These are phyloP conservation scores for Xylariales sp. DNA, from an alignment of 2,329 filamentous ascomycete species.

Conservation along the genomic window DNA sequence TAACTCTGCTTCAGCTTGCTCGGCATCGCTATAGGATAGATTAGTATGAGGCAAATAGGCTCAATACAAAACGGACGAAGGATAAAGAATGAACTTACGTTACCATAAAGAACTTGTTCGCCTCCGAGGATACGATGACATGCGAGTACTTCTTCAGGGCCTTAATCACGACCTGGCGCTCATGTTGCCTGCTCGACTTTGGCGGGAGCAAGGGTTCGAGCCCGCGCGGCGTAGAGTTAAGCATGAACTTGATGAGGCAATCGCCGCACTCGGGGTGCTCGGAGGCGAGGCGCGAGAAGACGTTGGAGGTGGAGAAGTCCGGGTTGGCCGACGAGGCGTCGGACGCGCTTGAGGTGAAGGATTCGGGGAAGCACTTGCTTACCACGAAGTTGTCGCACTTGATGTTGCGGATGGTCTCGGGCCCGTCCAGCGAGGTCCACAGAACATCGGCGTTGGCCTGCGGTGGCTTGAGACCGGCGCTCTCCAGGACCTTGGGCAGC, in stretches of 20 bases:
- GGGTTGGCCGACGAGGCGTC: constrained; percentile 28
- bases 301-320: constrained; percentile 31
- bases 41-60: too few species aligned
- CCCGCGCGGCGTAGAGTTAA: constrained; percentile 28
- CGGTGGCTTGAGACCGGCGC: constrained; percentile 32
- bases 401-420: constrained; percentile 31
- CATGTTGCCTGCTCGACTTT: constrained; percentile 19
- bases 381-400: constrained; percentile 35
- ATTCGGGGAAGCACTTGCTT: constrained; percentile 36
- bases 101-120: constrained; percentile 35
- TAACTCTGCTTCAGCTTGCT: constrained; percentile 32
- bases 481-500: constrained; percentile 25
- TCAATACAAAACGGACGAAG: too few species aligned
- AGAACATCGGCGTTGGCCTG: constrained; percentile 33
- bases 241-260: constrained; percentile 34
- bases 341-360: constrained; percentile 29
- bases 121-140: constrained; percentile 33
- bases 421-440: constrained; percentile 38
- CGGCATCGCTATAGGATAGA: constrained; percentile 39
- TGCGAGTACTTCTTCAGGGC: constrained; percentile 37
- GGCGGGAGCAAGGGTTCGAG: constrained; percentile 31
- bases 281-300: constrained; percentile 32
- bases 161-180: constrained; percentile 28
- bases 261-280: constrained; percentile 35
- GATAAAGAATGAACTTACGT: too few species aligned